A percentile compares a stretch with the other conserved stretches of the same genome.
phyloP scores from a whole-genome alignment of 1,284 basidiomycete species.

The Sanguinoderma infundibulare region DNA sequence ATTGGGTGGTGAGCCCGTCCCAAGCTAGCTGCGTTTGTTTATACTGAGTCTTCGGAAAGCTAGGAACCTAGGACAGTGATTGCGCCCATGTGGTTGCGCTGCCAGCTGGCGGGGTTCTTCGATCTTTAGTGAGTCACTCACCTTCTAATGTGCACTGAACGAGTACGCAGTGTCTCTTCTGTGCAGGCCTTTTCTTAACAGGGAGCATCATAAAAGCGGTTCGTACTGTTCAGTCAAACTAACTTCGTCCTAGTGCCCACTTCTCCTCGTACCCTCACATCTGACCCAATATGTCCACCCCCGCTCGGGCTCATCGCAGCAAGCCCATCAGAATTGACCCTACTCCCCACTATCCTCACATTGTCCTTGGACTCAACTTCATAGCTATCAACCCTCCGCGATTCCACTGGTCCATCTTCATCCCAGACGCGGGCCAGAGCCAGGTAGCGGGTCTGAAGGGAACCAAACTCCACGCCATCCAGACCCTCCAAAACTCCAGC shows the following conservation, averaged over 20 bases:
- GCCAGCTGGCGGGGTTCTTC: not conserved
- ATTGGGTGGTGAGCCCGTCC: not conserved
- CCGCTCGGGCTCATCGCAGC: not conserved
- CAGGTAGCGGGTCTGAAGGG: not conserved
- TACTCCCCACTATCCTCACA: not conserved
- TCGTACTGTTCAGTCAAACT: not conserved
- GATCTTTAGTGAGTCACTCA: not conserved
- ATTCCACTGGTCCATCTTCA: not conserved
- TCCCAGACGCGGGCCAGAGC: not conserved
- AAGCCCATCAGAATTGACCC: not conserved
- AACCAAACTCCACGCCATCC: not conserved
- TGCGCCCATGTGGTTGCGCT: too few relatives aligned
- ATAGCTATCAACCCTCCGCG: not conserved
- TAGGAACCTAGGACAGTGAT: not conserved
- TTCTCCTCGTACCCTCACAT: not conserved
- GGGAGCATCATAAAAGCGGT: not conserved
- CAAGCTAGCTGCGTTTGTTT: not conserved
- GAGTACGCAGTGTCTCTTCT: not conserved
- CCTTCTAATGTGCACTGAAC: not conserved
- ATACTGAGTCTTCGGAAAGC: not conserved
- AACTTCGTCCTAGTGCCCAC: not conserved
- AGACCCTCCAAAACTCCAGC: not conserved
- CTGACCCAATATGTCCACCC: not conserved
- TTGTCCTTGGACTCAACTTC: not conserved
- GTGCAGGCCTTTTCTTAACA: too few relatives aligned